These are phyloP conservation scores for Lyophyllum semitale DNA, from an alignment of 768 basidiomycete genomes.

Conservation along the genomic window DNA sequence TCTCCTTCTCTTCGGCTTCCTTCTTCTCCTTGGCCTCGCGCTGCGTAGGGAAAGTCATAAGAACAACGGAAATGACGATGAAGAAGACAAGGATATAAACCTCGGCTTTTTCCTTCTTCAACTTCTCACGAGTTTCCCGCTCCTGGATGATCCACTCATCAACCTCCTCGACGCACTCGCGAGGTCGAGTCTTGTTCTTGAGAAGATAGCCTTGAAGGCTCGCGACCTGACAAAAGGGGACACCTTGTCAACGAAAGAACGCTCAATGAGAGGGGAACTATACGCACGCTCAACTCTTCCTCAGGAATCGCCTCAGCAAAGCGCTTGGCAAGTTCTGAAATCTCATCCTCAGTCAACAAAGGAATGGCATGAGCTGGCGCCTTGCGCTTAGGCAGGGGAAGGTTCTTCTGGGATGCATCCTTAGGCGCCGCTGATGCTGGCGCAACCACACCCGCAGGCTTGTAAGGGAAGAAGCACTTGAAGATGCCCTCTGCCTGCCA, in stretches of 20 bases:
- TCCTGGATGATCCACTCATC: slow-evolving; percentile 78
- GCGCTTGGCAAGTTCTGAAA: slow-evolving; percentile 74
- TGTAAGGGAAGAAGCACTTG: slow-evolving; percentile 91
- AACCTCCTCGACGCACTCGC: slow-evolving; percentile 82
- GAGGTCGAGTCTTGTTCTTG: slow-evolving; percentile 89
- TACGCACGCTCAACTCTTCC: slow-evolving; percentile 79
- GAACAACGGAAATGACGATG: slow-evolving; percentile 10
- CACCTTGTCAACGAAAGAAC: neutral
- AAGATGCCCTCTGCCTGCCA: slow-evolving; percentile 94
- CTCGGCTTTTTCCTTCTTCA: slow-evolving; percentile 78
- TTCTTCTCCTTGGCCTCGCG: slow-evolving; percentile 81
- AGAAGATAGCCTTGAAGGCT: slow-evolving; percentile 83
- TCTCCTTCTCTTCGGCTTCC: slow-evolving; percentile 67
- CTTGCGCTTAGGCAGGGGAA: slow-evolving; percentile 70
- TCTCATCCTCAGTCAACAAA: slow-evolving; percentile 73
- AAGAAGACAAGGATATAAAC: slow-evolving; percentile 28
- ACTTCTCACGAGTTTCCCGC: slow-evolving; percentile 79
- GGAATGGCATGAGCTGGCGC: slow-evolving; percentile 58
- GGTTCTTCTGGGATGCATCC: slow-evolving; percentile 64
- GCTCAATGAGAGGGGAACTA: neutral
- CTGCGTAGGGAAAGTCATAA: slow-evolving; percentile 38
- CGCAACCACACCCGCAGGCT: slow-evolving; percentile 29
- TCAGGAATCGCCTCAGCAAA: slow-evolving; percentile 86
- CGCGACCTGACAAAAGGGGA: slow-evolving; percentile 57
- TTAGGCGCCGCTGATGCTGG: slow-evolving; percentile 20